Evolutionary conservation across 208 protist genomes (phyloP), one percentile per base, ranked within the genome.

Genomic region (Angomonas deanei): DNA sequence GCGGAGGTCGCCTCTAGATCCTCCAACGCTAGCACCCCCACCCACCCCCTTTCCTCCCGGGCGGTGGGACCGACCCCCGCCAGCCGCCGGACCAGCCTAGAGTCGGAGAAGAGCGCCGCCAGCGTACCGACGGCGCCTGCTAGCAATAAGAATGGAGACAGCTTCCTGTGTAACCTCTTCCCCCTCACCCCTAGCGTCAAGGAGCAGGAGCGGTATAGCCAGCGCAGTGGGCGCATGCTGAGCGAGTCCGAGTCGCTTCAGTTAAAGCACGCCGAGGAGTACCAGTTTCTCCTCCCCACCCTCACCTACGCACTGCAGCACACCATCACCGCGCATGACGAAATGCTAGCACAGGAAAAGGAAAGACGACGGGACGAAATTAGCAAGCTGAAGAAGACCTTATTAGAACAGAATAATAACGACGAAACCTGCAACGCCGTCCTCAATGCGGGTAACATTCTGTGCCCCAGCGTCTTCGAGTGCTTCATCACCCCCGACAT

Each of bases 241-340:
- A 73, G 55, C 49, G 87, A 93, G 67, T 74, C 80, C 3, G 82
- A 92, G 46, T 74, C 78, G 19, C 59, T 94, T 24, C 84, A 91
- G 6, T 52, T 80, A 39, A 92, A 92, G 49, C 85, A 94, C 55
- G 48, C 48, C 13, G 61, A 64, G 27, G 85, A 94, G 66, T 91
- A 91, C 60, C 58, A 75, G 21, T 85, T 80, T 59, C 42, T 94
- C 24, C 57, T 84, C 36, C 80, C 73, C 1, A 65, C 72, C 39
- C 53, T 94, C 15, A 38, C 59, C 55, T 64, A 76, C 52, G 78
- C 83, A 3, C 68, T 94, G 27, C 34, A 69, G 31, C 47, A 39
- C 49, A 73, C 81, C 28, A 66, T 91, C 10, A 60, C 61, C 2
- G 70, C 71, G 36, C 86, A 92, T 64, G 71, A 82, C 24, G 61